Evolutionary conservation across 768 basidiomycete species (phyloP).

Genomic region (Inosperma sp.): DNA sequence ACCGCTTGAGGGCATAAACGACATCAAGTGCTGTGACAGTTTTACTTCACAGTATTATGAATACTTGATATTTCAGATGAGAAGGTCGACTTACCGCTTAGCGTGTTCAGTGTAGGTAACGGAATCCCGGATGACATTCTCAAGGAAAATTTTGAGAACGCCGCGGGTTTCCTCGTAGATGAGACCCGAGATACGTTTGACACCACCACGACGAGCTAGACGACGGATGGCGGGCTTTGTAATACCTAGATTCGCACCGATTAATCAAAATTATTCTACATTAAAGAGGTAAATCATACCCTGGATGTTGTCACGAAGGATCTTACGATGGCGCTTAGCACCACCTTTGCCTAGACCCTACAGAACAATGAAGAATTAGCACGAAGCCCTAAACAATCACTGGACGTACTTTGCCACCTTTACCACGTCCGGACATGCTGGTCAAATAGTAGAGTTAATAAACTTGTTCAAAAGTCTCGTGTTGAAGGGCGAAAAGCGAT

Average conservation of each 20-base stretch:
- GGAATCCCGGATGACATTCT: conserved; percentile 82
- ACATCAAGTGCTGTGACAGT: conserved; percentile 87
- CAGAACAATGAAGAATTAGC: conserved; percentile 9
- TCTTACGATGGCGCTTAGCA: conserved; percentile 77
- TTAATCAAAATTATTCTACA: conserved; percentile 7
- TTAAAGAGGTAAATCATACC: conserved; percentile 37
- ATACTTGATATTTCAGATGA: conserved; percentile 11
- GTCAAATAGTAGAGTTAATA: conserved; percentile 5
- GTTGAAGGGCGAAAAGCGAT: conserved; percentile 1
- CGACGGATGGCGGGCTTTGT: conserved; percentile 70
- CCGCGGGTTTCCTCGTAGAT: conserved; percentile 83
- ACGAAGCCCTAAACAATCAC: neutral
- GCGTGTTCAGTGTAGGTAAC: conserved; percentile 94
- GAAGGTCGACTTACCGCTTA: conserved; percentile 49
- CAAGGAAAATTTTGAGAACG: conserved; percentile 69
- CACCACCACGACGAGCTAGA: conserved; percentile 81
- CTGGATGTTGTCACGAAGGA: conserved; percentile 79
- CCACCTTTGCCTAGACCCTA: conserved; percentile 77
- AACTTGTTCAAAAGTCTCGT: conserved; percentile 1
- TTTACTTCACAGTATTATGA: conserved; percentile 40
- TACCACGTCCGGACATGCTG: conserved; percentile 74
- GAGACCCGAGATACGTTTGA: conserved; percentile 71
- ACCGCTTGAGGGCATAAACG: conserved; percentile 69
- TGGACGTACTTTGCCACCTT: conserved; percentile 62
- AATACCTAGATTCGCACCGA: conserved; percentile 24